Evolutionary conservation across 2,329 filamentous ascomycete genomes (phyloP), one percentile per base, ranked within the genome.

Genomic region (Pseudovirgaria hyperparasitica): DNA sequence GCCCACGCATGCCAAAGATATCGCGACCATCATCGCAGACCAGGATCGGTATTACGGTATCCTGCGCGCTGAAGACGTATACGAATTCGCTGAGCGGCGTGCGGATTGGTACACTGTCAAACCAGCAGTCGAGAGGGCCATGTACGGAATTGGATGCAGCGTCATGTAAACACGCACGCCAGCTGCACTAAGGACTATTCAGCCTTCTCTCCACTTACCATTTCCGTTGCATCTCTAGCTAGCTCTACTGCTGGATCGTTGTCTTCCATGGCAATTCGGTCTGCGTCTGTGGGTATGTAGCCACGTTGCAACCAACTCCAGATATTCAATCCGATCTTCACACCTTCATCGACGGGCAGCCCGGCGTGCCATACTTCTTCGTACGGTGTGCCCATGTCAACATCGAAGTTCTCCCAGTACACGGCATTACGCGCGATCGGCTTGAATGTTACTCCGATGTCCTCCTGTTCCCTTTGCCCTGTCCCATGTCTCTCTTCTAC

Each of bases 61-160:
- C 25, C 94, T 96, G 46, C 70, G 86, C 12, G 82, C 87, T 0
- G 90, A 98, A 53, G 90, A 98, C 60, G 90, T 96, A 4, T 93
- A 93, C 45, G 87, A 96, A 61, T 98, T 92, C 60, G 90, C 87
- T 2, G 85, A 94, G 56, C 65, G 90, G 39, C 65, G 90, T 40
- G 86, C 86, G 26, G 90, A 98, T 58, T 98, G 90, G 90, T 93
- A 90, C 50, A 69, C 78, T 41, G 82, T 98, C 8, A 80, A 79
- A 59, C 73, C 71, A 37, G 74, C 85, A 36, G 90, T 98, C 5
- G 90, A 98, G 63, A 78, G 81, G 56, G 85, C 85, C 35, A 94
- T 98, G 85, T 96, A 94, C 57, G 90, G 90, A 4, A 72, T 93
- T 51, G 87, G 90, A 33, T 98, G 90, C 54, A 52, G 50, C 23